Evolutionary conservation across 2,329 filamentous ascomycete genomes (phyloP).

Genomic region (Thermothelomyces thermophilus): DNA sequence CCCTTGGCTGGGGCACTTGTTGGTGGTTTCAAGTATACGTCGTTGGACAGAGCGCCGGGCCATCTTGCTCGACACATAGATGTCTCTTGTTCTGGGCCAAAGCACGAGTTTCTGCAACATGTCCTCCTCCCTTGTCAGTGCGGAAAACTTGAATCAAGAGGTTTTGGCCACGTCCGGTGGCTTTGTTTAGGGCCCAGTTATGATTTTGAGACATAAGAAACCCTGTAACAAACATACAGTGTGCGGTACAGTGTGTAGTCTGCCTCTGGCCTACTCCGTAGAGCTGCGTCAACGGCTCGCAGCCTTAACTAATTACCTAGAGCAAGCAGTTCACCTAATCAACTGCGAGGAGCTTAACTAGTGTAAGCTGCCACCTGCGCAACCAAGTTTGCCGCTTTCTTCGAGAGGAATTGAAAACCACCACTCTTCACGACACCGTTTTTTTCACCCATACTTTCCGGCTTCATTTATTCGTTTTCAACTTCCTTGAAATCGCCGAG

Average conservation of each 20-base stretch:
- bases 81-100: too few species aligned
- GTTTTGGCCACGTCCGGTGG: background rate
- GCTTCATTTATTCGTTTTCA: background rate
- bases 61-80: too few species aligned
- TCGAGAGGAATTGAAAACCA: background rate
- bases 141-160: background rate
- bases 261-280: background rate
- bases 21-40: too few species aligned
- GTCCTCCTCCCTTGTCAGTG: too few species aligned
- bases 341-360: background rate
- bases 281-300: constrained; percentile 13
- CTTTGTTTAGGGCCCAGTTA: too few species aligned
- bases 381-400: constrained; percentile 3
- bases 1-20: too few species aligned
- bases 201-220: too few species aligned
- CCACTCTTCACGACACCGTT: background rate
- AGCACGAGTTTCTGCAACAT: too few species aligned
- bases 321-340: background rate
- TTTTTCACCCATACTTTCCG: background rate
- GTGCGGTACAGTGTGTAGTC: background rate
- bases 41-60: too few species aligned
- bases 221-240: background rate
- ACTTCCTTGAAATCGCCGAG: background rate
- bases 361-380: background rate
- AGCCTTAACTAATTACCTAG: constrained; percentile 8